phyloP scores from a whole-genome alignment of 225 moss, liverwort and hornwort species.

The Marchantia paleacea region DNA sequence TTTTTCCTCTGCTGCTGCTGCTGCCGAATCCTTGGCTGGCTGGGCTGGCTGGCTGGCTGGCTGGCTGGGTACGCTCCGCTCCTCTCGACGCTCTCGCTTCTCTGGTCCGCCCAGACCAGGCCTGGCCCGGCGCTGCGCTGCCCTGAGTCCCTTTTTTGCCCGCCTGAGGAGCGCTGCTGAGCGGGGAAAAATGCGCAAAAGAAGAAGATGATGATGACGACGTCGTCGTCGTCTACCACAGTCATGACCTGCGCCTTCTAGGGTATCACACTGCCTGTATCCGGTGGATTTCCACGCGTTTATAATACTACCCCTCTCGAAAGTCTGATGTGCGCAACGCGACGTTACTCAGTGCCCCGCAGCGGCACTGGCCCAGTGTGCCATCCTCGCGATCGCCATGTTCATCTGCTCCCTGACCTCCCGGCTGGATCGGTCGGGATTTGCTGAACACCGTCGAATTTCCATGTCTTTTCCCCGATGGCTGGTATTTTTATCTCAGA shows the following conservation, averaged over 20 bases:
- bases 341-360: conserved; percentile 3
- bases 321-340: background rate
- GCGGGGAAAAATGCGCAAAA: background rate
- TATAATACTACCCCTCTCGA: background rate
- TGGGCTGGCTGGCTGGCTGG: background rate
- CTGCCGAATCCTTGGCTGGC: background rate
- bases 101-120: too few species aligned
- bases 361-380: background rate
- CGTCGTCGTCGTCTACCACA: background rate
- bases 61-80: background rate
- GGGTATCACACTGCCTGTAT: conserved; percentile 10
- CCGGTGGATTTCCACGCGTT: conserved; percentile 13
- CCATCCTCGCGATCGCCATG: background rate
- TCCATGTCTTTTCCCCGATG: too few species aligned
- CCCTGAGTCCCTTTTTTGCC: background rate
- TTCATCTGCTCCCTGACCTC: background rate
- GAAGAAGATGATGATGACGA: background rate
- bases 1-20: background rate
- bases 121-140: background rate
- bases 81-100: background rate
- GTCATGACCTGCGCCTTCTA: background rate
- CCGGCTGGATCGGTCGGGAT: background rate
- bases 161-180: too few species aligned
- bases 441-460: background rate
- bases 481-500: background rate